Evolutionary conservation across 1,284 basidiomycete genomes (phyloP), one percentile per base, ranked within the genome.

Genomic region (Mycosarcoma maydis): DNA sequence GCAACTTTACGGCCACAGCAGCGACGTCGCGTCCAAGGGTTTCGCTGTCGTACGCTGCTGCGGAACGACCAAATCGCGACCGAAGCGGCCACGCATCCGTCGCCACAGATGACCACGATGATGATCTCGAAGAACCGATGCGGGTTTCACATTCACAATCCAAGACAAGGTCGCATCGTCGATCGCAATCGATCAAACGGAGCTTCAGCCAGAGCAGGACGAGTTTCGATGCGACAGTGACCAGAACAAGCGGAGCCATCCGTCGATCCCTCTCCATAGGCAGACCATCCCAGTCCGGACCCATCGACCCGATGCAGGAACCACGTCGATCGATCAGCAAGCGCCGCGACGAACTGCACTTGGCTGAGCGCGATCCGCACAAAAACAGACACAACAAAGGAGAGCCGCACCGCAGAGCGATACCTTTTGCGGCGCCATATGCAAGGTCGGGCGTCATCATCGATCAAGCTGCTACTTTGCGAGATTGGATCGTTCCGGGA

Each of bases 401-500:
- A 19, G 46, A 46, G 17, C 54, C 54, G 23, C 14, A 19, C 3
- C 49, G 58, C 8, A 32, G 64, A 4, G 58, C 52, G 4, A 48
- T 73, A 14, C 61, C 72, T 23, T 69, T 75, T 49, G 72, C 54
- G 1, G 72, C 68, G 0, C 72, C 72, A 3, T 69, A 68, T 33
- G 43, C 51, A 1, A 45, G 60, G 0, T 68, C 64, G 1, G 72
- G 72, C n/a, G 57, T 69, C 7, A 69, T 75, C n/a, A 40, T 72
- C 16, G 50, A 54, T 27, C 44, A 48, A 16, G 54, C 72, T 8
- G 50, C 72, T 3, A 33, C 36, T 9, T 27, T 61, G 38, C 39
- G 47, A 17, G 65, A 72, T 46, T 75, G 64, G 60, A 48, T 55
- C 24, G 23, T 67, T 0, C 62, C 71, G 1, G 67, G 67, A 6